These are phyloP conservation scores for Linanthus parryae DNA, from an alignment of 148 eudicot species.

Conservation along the genomic window DNA sequence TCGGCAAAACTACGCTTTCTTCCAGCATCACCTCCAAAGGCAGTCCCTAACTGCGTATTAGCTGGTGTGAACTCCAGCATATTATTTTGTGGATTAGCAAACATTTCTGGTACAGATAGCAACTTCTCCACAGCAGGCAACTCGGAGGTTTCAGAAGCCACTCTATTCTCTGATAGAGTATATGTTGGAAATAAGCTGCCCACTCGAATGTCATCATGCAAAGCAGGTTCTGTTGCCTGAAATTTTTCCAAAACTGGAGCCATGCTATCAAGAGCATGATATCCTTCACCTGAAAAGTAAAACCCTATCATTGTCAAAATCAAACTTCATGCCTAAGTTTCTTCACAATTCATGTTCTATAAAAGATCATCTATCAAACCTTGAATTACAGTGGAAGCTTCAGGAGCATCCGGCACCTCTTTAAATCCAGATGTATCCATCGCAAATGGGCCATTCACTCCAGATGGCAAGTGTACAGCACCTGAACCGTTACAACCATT, in stretches of 20 bases:
- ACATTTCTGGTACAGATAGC: slow-evolving; percentile 32
- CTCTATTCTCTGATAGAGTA: slow-evolving; percentile 20
- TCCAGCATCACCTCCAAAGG: slow-evolving; percentile 34
- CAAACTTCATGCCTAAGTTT: not conserved
- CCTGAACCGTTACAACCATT: slow-evolving; percentile 17
- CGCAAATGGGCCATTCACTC: slow-evolving; percentile 11
- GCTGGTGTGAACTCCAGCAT: slow-evolving; percentile 52
- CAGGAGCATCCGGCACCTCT: slow-evolving; percentile 24
- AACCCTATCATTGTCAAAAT: not conserved
- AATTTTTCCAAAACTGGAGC: slow-evolving; percentile 19
- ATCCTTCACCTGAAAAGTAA: slow-evolving; percentile 19
- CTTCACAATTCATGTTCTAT: not conserved
- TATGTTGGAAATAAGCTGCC: slow-evolving; percentile 19
- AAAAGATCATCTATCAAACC: slow-evolving; percentile 34
- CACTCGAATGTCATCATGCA: slow-evolving; percentile 17
- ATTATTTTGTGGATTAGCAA: slow-evolving; percentile 21
- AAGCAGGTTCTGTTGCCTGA: slow-evolving; percentile 14
- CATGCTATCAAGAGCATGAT: slow-evolving; percentile 20
- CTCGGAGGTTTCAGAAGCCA: slow-evolving; percentile 22
- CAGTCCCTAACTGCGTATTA: slow-evolving; percentile 16
- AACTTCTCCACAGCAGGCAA: slow-evolving; percentile 56
- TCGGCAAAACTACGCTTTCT: slow-evolving; percentile 84
- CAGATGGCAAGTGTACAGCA: slow-evolving; percentile 22
- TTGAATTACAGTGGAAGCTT: slow-evolving; percentile 18
- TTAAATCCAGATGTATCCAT: slow-evolving; percentile 18